Base-by-base conservation (phyloP, 192 early-diverging fungal species). In the Coemansia sp. region DNA sequence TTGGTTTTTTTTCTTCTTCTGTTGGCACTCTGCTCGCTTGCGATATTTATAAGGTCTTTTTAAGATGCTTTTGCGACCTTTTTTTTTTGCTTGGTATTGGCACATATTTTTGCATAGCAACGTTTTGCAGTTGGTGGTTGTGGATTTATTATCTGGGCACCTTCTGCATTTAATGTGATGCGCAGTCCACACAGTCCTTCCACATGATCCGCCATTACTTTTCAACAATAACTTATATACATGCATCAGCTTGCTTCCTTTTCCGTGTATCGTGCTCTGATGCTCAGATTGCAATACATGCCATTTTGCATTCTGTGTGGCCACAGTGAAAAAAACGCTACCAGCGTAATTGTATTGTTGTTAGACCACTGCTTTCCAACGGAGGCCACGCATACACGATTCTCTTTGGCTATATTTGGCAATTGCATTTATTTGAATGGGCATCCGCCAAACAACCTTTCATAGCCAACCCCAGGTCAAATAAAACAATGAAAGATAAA, bases 401-500 rank as follows among this genome's bases (percentile, higher is more conserved):
- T 14, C 0, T 44, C 12, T n/a, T 10, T 16, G 38, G 38, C 14
- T 44, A 44, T 44, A 4, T 44, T 44, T 44, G 3, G 38, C 12
- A 44, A 3, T 0, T 44, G 2, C 38, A 16, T 44, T 44, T 44
- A 14, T 44, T 44, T 44, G 14, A 44, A 44, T 44, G 12, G 3
- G 38, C 38, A 16, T 44, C 14, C 14, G 38, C 14, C 38, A 44
- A 44, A 44, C 38, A 44, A 3, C 38, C 10, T 38, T 12, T 12
- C 34, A 16, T 44, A 16, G 38, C 16, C 38, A 44, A 44, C 16
- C 28, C n/a, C 21, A n/a, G 14, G 51, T 9, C 19, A 56, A 55
- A 53, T 22, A 22, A 53, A 53, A 26, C 19, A 52, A 25, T 25
- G 8, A 60, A 47, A 60, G 32, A 34, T 44, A 51, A 49, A 41